phyloP scores from a whole-genome alignment of 495 filamentous ascomycete genomes.

The Hypoxylon perforatum region DNA sequence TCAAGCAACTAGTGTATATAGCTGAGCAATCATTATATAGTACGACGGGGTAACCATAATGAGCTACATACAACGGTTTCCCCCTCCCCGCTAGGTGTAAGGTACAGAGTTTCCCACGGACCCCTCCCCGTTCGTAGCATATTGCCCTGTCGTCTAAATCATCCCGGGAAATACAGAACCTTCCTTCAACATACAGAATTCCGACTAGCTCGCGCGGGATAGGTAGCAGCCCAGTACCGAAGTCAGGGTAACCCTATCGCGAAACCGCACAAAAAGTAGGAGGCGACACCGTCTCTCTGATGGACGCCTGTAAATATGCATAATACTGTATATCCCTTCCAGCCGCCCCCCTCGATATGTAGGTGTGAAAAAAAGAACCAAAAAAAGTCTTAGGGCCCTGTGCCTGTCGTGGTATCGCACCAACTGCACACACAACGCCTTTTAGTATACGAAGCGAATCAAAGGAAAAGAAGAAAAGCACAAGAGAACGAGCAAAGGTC shows the following conservation, averaged over 20 bases:
- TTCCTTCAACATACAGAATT: constrained; percentile 27
- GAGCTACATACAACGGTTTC: no score
- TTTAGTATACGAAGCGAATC: constrained; percentile 30
- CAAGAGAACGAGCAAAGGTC: constrained; percentile 27
- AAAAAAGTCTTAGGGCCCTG: constrained; percentile 30
- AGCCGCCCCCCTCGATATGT: constrained; percentile 32
- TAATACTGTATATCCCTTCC: constrained; percentile 32
- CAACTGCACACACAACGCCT: constrained; percentile 39
- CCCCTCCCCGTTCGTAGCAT: constrained; percentile 7
- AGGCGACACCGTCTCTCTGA: constrained; percentile 41
- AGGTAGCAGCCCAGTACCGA: neutral
- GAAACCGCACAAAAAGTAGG: constrained; percentile 33
- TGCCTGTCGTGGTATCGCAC: constrained; percentile 39
- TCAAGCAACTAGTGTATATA: no score
- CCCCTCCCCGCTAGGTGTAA: no score
- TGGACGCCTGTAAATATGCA: constrained; percentile 48
- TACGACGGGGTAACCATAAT: no score
- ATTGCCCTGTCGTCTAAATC: constrained; percentile 37
- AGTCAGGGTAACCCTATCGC: constrained; percentile 15
- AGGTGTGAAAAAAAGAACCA: constrained; percentile 33
- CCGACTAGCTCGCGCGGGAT: constrained; percentile 25
- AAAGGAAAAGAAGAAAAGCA: constrained; percentile 21
- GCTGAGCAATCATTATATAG: no score
- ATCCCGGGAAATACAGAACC: constrained; percentile 20
- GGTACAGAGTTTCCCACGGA: constrained; percentile 5